Evolutionary conservation across 257 asterid genomes (phyloP), one percentile per base, ranked within the genome.

Genomic region (Ajuga chamaepitys): DNA sequence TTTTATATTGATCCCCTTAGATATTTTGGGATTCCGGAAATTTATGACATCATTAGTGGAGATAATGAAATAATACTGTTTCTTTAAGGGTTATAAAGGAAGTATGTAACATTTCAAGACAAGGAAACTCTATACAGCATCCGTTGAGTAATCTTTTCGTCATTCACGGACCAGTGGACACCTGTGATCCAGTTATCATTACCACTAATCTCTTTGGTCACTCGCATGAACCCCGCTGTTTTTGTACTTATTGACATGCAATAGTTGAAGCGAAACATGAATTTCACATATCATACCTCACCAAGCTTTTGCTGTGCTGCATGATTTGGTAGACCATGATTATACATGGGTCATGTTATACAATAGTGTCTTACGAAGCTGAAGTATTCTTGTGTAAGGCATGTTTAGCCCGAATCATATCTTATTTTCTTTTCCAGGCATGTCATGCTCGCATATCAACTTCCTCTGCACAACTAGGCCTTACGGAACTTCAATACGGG

Each of bases 381-480:
- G 37, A 42, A 30, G 60, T 25, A 41, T 59, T 24, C 32, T 17
- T 8, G 8, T 65, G 24, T 9, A 53, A 32, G 18, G 37, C 4
- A 2, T 9, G 22, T 44, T 28, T 37, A 32, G 55, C 14, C 44
- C 37, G 48, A 5, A 7, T 16, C 24, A 13, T 38, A 45, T 18
- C 58, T 40, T 37, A 67, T 48, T 11, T 53, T 37, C 57, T 8
- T 64, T 57, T 70, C 58, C 83, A 81, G 86, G 93, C 87, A 1
- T 83, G 83, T 66, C 85, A 74, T 77, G 89, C 88, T 42, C 81
- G 88, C 55, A 72, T 83, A 73, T 73, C 88, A 26, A 79, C 86
- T 47, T 50, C 88, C 58, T 65, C 77, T 48, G 84, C 86, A 65
- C 80, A 81, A 71, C 66, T 83, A 38, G 87, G 87, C 37, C 78